Conservation (phyloP, 352 stramenopile genomes). For the Pythium brachiatum region DNA sequence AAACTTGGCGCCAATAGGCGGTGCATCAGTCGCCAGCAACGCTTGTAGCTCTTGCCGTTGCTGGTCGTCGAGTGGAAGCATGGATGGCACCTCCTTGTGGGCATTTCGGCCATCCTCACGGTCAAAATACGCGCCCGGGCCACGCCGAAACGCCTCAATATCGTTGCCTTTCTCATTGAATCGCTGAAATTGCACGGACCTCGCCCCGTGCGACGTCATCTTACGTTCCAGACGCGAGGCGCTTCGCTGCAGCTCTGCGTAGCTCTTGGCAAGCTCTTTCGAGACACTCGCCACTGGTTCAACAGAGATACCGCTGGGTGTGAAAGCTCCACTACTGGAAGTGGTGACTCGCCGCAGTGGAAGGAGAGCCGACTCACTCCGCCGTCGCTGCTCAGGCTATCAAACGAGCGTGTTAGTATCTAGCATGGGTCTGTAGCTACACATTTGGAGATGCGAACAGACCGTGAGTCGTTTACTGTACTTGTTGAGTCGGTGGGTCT, state of each 20-base stretch:
- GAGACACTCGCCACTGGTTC: slow-evolving; percentile 29
- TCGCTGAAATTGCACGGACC: slow-evolving; percentile 32
- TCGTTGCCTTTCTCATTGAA: slow-evolving; percentile 24
- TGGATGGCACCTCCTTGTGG: neutral
- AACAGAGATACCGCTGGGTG: neutral
- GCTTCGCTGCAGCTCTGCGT: slow-evolving; percentile 36
- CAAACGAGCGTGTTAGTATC: neutral
- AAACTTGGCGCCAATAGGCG: neutral
- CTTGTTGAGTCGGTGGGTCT: slow-evolving; percentile 5
- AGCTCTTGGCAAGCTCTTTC: slow-evolving; percentile 55
- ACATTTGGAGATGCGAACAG: too few species aligned
- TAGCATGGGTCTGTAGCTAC: too few species aligned
- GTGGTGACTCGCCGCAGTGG: slow-evolving; percentile 5
- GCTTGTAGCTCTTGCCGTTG: slow-evolving; percentile 17
- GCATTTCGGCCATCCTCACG: neutral
- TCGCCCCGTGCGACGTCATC: slow-evolving; percentile 31
- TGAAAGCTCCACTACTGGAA: neutral
- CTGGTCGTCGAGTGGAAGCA: slow-evolving; percentile 15
- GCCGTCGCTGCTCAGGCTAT: slow-evolving; percentile 9
- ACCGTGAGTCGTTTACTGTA: slow-evolving; percentile 17
- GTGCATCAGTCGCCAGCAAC: slow-evolving; percentile 4
- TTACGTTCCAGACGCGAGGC: slow-evolving; percentile 33
- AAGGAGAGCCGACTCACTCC: slow-evolving; percentile 18
- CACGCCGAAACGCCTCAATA: slow-evolving; percentile 37
- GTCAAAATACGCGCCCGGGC: slow-evolving; percentile 30